Base-by-base conservation (phyloP, 768 basidiomycete species). In the Boletus huronensis region DNA sequence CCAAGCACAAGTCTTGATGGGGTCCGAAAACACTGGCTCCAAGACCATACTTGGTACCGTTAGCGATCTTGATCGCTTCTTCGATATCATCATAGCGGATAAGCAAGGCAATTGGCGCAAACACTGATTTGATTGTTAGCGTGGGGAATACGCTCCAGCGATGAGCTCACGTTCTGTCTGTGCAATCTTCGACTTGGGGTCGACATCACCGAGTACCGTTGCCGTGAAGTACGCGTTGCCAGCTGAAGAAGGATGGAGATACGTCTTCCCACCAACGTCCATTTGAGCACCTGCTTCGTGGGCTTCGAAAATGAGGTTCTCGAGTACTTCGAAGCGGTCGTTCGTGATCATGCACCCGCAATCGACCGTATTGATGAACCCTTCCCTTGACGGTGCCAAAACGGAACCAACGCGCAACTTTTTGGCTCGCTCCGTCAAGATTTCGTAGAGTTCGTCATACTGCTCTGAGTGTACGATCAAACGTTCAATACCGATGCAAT, bases 401-500 rank as follows among this genome's bases (percentile, higher is more conserved):
- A 90, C 87, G 9, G 88, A 85, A 6, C 90, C 93, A 23, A 83
- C 73, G n/a, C 92, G 87, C 47, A 98, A 75, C 61, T 82, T 83
- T 32, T 72, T 68, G 35, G 84, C 81, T 16, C 87, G 81, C n/a
- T 84, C 80, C 21, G 73, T 64, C 62, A 98, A 77, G 21, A 84
- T 78, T 3, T 76, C 74, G 60, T 85, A 80, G 46, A 98, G 80
- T 6, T 85, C 82, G 44, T 93, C 82, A 62, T 94, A 88, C 63
- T 92, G 87, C 0, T 78, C 78, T 0, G 75, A 66, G 63, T 94
- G 93, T 35, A 98, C 92, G 43, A 98, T 81, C 59, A 98, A 80
- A 2, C 94, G 83, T 70, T 99, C 96, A 58, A 95, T 90, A 34
- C 95, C 96, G 63, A 99, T 96, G 70, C 96, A 99, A 64, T 98